These are phyloP conservation scores for Colletotrichum shisoi DNA, from an alignment of 2,329 filamentous ascomycete genomes.

Conservation along the genomic window DNA sequence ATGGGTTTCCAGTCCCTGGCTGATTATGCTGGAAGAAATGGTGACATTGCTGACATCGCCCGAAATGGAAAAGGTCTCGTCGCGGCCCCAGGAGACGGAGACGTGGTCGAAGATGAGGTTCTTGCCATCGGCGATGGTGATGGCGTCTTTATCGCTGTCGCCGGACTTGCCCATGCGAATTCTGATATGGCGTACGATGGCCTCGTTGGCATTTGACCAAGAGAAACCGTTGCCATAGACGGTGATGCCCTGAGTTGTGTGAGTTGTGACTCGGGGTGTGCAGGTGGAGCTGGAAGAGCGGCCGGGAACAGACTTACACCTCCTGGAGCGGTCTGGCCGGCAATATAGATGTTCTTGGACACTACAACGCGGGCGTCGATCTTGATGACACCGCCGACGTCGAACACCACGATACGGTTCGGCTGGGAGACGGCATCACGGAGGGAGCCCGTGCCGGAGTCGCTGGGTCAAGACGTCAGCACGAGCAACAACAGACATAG, in stretches of 20 bases:
- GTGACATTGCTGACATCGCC: slow-evolving; percentile 59
- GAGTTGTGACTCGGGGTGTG: neutral
- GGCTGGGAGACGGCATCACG: slow-evolving; percentile 58
- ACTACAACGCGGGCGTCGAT: slow-evolving; percentile 57
- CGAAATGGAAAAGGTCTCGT: slow-evolving; percentile 63
- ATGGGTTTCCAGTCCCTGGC: slow-evolving; percentile 62
- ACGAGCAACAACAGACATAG: neutral
- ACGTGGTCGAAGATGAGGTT: slow-evolving; percentile 67
- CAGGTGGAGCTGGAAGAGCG: too few species aligned
- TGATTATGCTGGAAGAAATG: slow-evolving; percentile 60
- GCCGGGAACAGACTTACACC: slow-evolving; percentile 49
- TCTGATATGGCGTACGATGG: slow-evolving; percentile 63
- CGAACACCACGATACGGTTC: slow-evolving; percentile 60
- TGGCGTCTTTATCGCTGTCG: slow-evolving; percentile 61
- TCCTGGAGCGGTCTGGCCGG: slow-evolving; percentile 60
- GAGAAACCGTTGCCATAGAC: slow-evolving; percentile 64
- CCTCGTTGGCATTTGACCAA: slow-evolving; percentile 60
- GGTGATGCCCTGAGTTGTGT: slow-evolving; percentile 51
- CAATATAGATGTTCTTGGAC: slow-evolving; percentile 57
- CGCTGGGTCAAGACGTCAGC: slow-evolving; percentile 42
- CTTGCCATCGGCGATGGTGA: slow-evolving; percentile 60
- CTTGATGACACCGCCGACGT: slow-evolving; percentile 59
- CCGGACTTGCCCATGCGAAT: slow-evolving; percentile 63
- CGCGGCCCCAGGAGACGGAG: slow-evolving; percentile 62
- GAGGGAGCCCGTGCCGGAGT: slow-evolving; percentile 58